phyloP scores from a whole-genome alignment of 305 asterid genomes.

The Lippia alba region DNA sequence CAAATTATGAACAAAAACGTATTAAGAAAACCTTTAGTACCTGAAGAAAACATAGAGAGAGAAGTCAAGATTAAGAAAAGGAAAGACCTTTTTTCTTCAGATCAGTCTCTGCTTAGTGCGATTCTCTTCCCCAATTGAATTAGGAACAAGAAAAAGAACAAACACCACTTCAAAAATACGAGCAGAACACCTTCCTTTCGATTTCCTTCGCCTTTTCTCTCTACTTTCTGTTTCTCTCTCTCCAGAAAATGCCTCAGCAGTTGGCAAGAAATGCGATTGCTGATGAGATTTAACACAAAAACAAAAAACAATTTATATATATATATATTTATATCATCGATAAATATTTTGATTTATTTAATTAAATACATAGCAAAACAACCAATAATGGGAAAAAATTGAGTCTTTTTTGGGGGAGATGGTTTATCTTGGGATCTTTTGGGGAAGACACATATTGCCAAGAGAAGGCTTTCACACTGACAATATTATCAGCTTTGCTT shows the following conservation, averaged over 20 bases:
- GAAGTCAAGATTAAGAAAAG: slow-evolving; percentile 26
- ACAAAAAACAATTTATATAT: background rate
- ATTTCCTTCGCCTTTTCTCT: slow-evolving; percentile 8
- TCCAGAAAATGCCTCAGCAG: slow-evolving; percentile 26
- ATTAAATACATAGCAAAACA: slow-evolving; percentile 2
- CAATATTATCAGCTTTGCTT: slow-evolving; percentile 18
- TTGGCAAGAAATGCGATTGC: slow-evolving; percentile 29
- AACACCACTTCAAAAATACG: slow-evolving; percentile 18
- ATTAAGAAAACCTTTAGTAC: slow-evolving; percentile 35
- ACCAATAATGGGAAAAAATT: slow-evolving; percentile 21
- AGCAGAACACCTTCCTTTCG: slow-evolving; percentile 26
- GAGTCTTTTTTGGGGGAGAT: slow-evolving; percentile 39
- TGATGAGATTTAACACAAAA: slow-evolving; percentile 24
- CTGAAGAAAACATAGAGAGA: slow-evolving; percentile 42
- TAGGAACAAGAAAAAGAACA: no score
- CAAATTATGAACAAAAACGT: slow-evolving; percentile 40
- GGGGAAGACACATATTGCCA: slow-evolving; percentile 9
- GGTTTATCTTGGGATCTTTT: slow-evolving; percentile 46
- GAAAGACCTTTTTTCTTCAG: slow-evolving; percentile 34
- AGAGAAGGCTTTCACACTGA: slow-evolving; percentile 15
- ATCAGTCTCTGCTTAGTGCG: slow-evolving; percentile 29
- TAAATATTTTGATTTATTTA: background rate
- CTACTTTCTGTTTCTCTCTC: slow-evolving; percentile 22
- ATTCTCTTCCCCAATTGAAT: slow-evolving; percentile 5
- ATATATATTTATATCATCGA: background rate